Conservation (phyloP, 495 filamentous ascomycete species). For the Aspergillus sclerotiicarbonarius region DNA sequence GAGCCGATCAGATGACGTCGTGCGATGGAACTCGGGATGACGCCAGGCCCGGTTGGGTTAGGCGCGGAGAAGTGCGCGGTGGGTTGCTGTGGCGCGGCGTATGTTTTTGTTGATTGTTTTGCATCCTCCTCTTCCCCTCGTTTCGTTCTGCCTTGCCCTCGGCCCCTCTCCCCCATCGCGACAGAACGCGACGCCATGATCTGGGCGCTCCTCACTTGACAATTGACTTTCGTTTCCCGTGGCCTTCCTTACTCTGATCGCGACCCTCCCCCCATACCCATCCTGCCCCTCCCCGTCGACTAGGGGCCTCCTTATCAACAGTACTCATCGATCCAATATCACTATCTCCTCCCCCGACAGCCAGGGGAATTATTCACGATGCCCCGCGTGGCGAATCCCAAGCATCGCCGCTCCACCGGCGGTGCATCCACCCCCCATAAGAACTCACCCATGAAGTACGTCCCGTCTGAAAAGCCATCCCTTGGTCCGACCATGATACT, state of each 20-base stretch:
- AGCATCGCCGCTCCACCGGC: constrained; percentile 50
- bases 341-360: too few species aligned
- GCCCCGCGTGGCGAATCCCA: constrained; percentile 68
- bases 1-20: too few species aligned
- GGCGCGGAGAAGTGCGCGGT: constrained; percentile 10
- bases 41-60: background rate
- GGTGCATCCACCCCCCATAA: constrained; percentile 57
- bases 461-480: background rate
- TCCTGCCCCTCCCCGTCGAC: too few species aligned
- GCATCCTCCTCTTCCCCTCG: background rate
- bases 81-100: constrained; percentile 19
- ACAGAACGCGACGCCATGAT: too few species aligned
- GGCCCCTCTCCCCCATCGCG: too few species aligned
- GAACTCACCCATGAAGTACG: constrained; percentile 69
- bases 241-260: too few species aligned
- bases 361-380: constrained; percentile 44
- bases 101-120: constrained; percentile 43
- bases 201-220: too few species aligned
- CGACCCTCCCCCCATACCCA: too few species aligned
- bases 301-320: constrained; percentile 11
- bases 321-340: constrained; percentile 17
- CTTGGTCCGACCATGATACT: constrained; percentile 7
- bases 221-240: too few species aligned
- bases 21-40: too few species aligned
- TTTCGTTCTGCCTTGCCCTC: too few species aligned